Percentiles rank a stretch among this genome's conserved stretches.
Evolutionary conservation across 2,329 filamentous ascomycete species (phyloP).

Genomic region (Claviceps sp.): DNA sequence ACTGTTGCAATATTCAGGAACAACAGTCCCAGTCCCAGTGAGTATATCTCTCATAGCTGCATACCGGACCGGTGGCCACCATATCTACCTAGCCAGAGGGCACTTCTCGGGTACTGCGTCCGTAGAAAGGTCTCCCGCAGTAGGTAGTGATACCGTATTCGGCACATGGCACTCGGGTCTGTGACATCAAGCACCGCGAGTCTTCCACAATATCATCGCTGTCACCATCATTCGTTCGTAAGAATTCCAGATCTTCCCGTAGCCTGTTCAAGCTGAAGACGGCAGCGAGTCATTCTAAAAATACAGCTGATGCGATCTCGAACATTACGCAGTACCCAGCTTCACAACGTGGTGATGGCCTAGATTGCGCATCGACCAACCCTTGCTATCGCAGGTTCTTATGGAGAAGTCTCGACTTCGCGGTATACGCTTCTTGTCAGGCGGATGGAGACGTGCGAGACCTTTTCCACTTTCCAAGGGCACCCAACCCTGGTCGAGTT

Average conservation of each 20-base stretch:
- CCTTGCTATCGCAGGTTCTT: conserved; percentile 31
- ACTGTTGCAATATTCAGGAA: conserved; percentile 31
- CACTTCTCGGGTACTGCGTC: conserved; percentile 14
- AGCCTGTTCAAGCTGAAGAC: conserved; percentile 30
- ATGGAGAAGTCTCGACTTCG: conserved; percentile 24
- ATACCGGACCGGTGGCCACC: conserved; percentile 25
- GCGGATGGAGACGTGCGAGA: conserved; percentile 26
- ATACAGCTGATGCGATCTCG: conserved; percentile 26
- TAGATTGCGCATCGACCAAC: conserved; percentile 31
- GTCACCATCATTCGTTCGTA: conserved; percentile 25
- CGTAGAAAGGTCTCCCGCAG: conserved; percentile 9
- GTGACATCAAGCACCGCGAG: conserved; percentile 25
- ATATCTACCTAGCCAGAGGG: conserved; percentile 26
- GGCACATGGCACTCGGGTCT: conserved; percentile 22
- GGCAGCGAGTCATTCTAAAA: conserved; percentile 34
- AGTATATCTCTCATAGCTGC: conserved; percentile 34
- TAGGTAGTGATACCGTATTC: conserved; percentile 4
- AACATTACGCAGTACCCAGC: conserved; percentile 32
- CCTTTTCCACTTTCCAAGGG: conserved; percentile 30
- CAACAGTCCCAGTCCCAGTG: conserved; percentile 26
- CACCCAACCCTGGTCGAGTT: conserved; percentile 30
- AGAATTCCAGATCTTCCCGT: conserved; percentile 28
- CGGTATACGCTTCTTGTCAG: conserved; percentile 32
- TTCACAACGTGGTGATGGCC: conserved; percentile 34
- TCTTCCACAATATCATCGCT: conserved; percentile 26